Evolutionary conservation across 352 stramenopile genomes (phyloP).

Genomic region (Globisporangium paroecandrum): DNA sequence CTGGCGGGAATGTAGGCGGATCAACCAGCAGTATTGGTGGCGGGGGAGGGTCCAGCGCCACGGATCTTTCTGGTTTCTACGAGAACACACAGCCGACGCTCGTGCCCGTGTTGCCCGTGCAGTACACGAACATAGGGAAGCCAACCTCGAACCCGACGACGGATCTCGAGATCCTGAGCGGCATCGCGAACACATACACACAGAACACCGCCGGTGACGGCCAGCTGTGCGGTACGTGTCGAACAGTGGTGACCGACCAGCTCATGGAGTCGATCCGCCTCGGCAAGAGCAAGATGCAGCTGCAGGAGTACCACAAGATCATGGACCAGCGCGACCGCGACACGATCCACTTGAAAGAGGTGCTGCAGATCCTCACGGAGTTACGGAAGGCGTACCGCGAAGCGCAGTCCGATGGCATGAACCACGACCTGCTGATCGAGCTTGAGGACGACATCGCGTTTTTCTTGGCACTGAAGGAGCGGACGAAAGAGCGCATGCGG

Average conservation of each 20-base stretch:
- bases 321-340: constrained; percentile 64
- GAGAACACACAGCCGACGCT: constrained; percentile 37
- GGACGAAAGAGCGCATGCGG: constrained; percentile 66
- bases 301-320: constrained; percentile 47
- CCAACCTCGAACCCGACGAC: constrained; percentile 22
- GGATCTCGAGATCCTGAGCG: constrained; percentile 78
- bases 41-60: constrained; percentile 8
- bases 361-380: constrained; percentile 43
- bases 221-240: constrained; percentile 59
- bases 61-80: constrained; percentile 64
- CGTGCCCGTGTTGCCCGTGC: constrained; percentile 58
- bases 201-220: constrained; percentile 40
- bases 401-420: constrained; percentile 40
- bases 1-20: background rate
- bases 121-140: constrained; percentile 39
- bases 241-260: constrained; percentile 64
- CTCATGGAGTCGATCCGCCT: constrained; percentile 77
- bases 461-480: constrained; percentile 65
- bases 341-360: constrained; percentile 59
- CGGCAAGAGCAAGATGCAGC: constrained; percentile 64
- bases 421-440: constrained; percentile 57
- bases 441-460: constrained; percentile 72
- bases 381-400: constrained; percentile 54
- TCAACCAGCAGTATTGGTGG: background rate
- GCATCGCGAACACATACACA: constrained; percentile 82